Conservation (phyloP, 345 rosid species). For the Gossypium turneri region DNA sequence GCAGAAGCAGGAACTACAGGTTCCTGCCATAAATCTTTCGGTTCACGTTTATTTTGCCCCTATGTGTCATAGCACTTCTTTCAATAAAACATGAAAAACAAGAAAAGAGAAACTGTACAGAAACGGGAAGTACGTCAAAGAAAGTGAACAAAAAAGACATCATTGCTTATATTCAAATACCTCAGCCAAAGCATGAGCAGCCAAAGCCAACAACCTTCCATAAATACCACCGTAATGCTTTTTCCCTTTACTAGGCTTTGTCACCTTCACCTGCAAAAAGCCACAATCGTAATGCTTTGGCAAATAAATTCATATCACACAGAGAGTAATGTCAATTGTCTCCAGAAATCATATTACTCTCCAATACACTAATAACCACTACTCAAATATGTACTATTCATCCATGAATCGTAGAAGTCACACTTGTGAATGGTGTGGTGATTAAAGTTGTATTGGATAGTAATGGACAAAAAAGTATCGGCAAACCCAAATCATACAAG, state of each 20-base stretch:
- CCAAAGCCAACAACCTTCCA: conserved; percentile 77
- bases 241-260: conserved; percentile 41
- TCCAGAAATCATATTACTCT: not conserved
- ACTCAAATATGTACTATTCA: not conserved
- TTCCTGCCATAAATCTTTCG: conserved; percentile 90
- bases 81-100: conserved; percentile 6
- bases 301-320: not conserved
- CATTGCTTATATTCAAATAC: conserved; percentile 31
- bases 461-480: too few relatives aligned
- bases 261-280: conserved; percentile 38
- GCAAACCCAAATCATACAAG: not conserved
- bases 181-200: conserved; percentile 96
- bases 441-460: too few relatives aligned
- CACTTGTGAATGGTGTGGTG: not conserved
- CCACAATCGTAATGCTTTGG: not conserved
- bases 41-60: conserved; percentile 81
- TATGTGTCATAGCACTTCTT: conserved; percentile 17
- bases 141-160: not conserved
- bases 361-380: not conserved
- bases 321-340: not conserved
- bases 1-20: conserved; percentile 68
- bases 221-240: conserved; percentile 48
- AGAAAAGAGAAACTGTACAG: not conserved
- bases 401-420: not conserved
- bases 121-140: not conserved